Evolutionary conservation across 805 yeast genomes (phyloP).

Genomic region (Ogataea polymorpha): DNA sequence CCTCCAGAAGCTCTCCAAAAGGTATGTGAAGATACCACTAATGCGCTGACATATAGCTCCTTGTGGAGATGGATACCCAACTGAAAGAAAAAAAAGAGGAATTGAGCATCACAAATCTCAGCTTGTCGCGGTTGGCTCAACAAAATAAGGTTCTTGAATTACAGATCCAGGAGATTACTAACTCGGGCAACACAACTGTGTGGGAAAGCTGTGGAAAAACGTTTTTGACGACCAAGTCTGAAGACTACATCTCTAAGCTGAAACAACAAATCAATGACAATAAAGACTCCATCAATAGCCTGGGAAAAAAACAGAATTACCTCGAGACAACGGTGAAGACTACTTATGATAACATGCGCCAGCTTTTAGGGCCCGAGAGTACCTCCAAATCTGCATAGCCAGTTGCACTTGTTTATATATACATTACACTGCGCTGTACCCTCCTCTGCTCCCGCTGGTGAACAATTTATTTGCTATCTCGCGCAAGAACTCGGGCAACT

Average conservation of each 20-base stretch:
- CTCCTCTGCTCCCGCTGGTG: conserved; percentile 69
- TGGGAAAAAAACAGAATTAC: conserved; percentile 68
- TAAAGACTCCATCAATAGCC: conserved; percentile 55
- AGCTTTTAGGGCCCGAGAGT: conserved; percentile 7
- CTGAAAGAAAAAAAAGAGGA: conserved; percentile 58
- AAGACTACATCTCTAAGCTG: conserved; percentile 47
- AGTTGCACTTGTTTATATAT: background rate
- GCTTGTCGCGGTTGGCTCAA: conserved; percentile 46
- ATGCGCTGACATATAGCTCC: conserved; percentile 33
- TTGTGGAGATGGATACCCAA: conserved; percentile 66
- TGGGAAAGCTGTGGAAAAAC: conserved; percentile 88
- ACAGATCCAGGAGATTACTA: conserved; percentile 53
- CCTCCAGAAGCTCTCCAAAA: conserved; percentile 45
- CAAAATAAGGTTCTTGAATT: conserved; percentile 51
- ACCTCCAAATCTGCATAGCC: background rate
- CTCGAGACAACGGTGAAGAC: conserved; percentile 75
- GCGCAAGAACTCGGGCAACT: conserved; percentile 60
- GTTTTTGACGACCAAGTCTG: conserved; percentile 47
- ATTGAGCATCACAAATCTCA: conserved; percentile 50
- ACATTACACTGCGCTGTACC: conserved; percentile 82
- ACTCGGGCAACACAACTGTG: conserved; percentile 47
- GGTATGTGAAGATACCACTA: conserved; percentile 10
- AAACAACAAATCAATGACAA: conserved; percentile 50
- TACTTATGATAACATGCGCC: conserved; percentile 59
- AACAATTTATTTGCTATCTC: conserved; percentile 68